Evolutionary conservation across 768 basidiomycete genomes (phyloP).

Genomic region (Macrolepiota fuliginosa): DNA sequence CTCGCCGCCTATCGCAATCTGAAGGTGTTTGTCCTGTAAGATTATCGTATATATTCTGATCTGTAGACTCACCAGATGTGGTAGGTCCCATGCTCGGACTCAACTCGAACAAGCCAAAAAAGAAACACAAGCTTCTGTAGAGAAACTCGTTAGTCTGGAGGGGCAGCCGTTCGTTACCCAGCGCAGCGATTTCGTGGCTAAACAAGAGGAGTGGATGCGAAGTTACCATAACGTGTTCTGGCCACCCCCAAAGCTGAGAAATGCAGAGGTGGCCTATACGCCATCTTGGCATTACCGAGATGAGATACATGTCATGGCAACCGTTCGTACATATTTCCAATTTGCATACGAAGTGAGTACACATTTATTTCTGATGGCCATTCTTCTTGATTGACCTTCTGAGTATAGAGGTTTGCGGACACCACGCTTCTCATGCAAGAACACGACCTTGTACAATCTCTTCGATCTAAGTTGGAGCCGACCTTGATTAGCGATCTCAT

Average conservation of each 20-base stretch:
- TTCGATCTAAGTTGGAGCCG: slow-evolving; percentile 32
- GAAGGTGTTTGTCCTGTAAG: slow-evolving; percentile 11
- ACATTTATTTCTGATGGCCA: neutral
- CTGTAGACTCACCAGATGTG: neutral
- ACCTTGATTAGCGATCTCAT: slow-evolving; percentile 29
- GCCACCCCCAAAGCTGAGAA: neutral
- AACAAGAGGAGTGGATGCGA: slow-evolving; percentile 21
- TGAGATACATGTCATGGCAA: slow-evolving; percentile 51
- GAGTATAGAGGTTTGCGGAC: slow-evolving; percentile 51
- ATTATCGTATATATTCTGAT: neutral
- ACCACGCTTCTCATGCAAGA: slow-evolving; percentile 50
- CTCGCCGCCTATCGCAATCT: slow-evolving; percentile 11
- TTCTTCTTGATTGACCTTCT: neutral
- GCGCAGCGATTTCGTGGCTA: slow-evolving; percentile 20
- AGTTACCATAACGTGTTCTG: slow-evolving; percentile 2
- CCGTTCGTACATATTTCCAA: slow-evolving; percentile 54
- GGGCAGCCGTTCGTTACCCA: slow-evolving; percentile 33
- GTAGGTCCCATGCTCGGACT: neutral
- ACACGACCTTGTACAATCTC: slow-evolving; percentile 37
- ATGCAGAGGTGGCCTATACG: too few relatives aligned
- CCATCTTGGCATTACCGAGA: slow-evolving; percentile 23
- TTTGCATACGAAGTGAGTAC: slow-evolving; percentile 48
- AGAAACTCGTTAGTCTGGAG: slow-evolving; percentile 37
- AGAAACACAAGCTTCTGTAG: slow-evolving; percentile 17
- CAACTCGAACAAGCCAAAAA: neutral